These are phyloP conservation scores for Gypsophila paniculata DNA, from an alignment of 179 eudicot genomes.

Conservation along the genomic window DNA sequence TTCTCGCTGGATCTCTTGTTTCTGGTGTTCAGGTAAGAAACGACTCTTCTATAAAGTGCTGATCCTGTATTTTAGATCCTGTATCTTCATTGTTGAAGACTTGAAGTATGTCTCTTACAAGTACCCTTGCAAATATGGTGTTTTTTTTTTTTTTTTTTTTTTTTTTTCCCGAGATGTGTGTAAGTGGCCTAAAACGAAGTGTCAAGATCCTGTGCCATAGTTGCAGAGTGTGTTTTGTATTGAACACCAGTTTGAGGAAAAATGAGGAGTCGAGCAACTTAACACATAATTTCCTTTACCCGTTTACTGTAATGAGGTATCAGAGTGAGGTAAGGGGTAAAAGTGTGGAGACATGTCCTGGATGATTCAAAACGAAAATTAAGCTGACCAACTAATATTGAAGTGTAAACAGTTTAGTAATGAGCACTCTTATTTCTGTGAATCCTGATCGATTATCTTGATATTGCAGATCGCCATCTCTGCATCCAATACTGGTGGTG, in stretches of 20 bases:
- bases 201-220: not conserved
- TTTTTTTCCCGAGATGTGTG: not conserved
- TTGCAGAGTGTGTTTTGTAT: not conserved
- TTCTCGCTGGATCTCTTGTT: constrained; percentile 89
- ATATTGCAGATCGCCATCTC: constrained; percentile 74
- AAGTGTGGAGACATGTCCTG: no score
- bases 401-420: no score
- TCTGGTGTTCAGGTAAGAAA: constrained; percentile 86
- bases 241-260: no score
- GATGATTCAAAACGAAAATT: no score
- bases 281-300: not conserved
- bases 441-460: not conserved
- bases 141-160: no score
- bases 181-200: not conserved
- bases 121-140: no score
- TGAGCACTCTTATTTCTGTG: not conserved
- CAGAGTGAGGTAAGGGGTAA: not conserved
- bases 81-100: no score
- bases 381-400: no score
- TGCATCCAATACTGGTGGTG: constrained; percentile 94
- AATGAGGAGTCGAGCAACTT: not conserved
- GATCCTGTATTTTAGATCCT: not conserved
- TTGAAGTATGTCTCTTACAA: no score
- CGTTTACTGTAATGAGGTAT: not conserved
- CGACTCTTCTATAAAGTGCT: not conserved